A percentile compares a stretch with the other conserved stretches of the same genome.
These are phyloP conservation scores for Saccharomyces hybrid DNA, from an alignment of 1,139 yeast genomes.

Conservation along the genomic window DNA sequence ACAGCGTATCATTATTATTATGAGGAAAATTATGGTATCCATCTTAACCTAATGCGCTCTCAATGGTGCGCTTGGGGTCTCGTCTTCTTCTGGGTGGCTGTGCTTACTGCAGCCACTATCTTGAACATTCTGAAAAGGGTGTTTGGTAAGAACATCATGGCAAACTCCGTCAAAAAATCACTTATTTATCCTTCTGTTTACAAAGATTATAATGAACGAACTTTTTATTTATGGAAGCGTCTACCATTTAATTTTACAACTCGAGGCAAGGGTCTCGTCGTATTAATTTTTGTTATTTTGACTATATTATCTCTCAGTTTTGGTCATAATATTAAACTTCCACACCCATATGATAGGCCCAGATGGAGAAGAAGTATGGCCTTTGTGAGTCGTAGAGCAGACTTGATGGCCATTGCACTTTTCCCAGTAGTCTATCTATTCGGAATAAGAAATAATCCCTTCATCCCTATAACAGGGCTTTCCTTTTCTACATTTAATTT, in stretches of 20 bases:
- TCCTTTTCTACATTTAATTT: slow-evolving; percentile 41
- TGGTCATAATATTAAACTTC: slow-evolving; percentile 34
- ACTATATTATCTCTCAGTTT: slow-evolving; percentile 35
- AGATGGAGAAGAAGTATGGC: slow-evolving; percentile 34
- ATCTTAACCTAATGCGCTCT: slow-evolving; percentile 29
- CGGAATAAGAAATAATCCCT: slow-evolving; percentile 55
- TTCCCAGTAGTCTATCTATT: slow-evolving; percentile 49
- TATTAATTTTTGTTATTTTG: slow-evolving; percentile 35
- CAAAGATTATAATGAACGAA: slow-evolving; percentile 35
- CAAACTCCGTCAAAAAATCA: slow-evolving; percentile 23
- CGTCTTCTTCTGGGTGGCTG: slow-evolving; percentile 35
- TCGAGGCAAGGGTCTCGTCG: slow-evolving; percentile 39
- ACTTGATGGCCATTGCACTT: slow-evolving; percentile 41
- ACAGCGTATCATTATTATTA: slow-evolving; percentile 31
- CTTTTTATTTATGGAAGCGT: slow-evolving; percentile 25
- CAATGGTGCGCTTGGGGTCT: slow-evolving; percentile 40
- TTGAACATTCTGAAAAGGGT: slow-evolving; percentile 26
- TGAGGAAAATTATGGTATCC: slow-evolving; percentile 31
- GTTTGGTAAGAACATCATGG: slow-evolving; percentile 15
- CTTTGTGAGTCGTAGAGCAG: slow-evolving; percentile 51
- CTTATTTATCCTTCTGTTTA: slow-evolving; percentile 42
- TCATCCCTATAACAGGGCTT: slow-evolving; percentile 45
- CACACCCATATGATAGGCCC: slow-evolving; percentile 39
- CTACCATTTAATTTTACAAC: slow-evolving; percentile 42
- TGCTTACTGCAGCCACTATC: slow-evolving; percentile 28